Evolutionary conservation across 2,329 filamentous ascomycete genomes (phyloP).

Genomic region (Teratosphaeria nubilosa): DNA sequence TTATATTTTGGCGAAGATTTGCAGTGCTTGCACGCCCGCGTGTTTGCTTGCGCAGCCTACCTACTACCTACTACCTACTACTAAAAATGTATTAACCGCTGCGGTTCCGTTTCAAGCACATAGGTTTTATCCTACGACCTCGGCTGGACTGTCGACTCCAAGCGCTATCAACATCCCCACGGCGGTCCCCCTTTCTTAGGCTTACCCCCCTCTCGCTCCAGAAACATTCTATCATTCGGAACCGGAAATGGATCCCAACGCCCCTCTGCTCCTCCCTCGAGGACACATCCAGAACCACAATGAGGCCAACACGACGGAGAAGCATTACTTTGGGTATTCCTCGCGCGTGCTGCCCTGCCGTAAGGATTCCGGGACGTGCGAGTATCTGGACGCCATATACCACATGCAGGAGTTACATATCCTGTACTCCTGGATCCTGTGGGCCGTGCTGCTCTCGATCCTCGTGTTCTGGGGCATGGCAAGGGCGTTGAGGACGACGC

Average conservation of each 20-base stretch:
- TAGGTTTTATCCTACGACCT: too few species aligned
- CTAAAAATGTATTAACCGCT: too few species aligned
- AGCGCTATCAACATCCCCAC: too few species aligned
- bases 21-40: too few species aligned
- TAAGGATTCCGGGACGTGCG: slow-evolving; percentile 48
- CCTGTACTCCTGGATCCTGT: slow-evolving; percentile 48
- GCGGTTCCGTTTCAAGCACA: too few species aligned
- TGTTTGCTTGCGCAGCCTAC: too few species aligned
- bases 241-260: too few species aligned
- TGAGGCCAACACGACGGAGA: slow-evolving; percentile 15
- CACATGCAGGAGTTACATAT: slow-evolving; percentile 44
- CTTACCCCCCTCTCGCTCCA: neutral
- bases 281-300: slow-evolving; percentile 23
- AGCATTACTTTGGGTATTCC: slow-evolving; percentile 47
- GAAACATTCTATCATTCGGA: too few species aligned
- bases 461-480: slow-evolving; percentile 35
- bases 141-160: too few species aligned
- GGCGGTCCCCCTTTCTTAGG: too few species aligned
- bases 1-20: too few species aligned
- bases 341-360: slow-evolving; percentile 46
- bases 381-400: slow-evolving; percentile 48
- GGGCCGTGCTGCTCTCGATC: slow-evolving; percentile 43
- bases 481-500: slow-evolving; percentile 17
- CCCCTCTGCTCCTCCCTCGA: neutral
- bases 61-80: too few species aligned